Percentiles rank a stretch among this genome's conserved stretches.
These are phyloP conservation scores for Stagonosporopsis tanaceti DNA, from an alignment of 2,329 filamentous ascomycete genomes.

Conservation along the genomic window DNA sequence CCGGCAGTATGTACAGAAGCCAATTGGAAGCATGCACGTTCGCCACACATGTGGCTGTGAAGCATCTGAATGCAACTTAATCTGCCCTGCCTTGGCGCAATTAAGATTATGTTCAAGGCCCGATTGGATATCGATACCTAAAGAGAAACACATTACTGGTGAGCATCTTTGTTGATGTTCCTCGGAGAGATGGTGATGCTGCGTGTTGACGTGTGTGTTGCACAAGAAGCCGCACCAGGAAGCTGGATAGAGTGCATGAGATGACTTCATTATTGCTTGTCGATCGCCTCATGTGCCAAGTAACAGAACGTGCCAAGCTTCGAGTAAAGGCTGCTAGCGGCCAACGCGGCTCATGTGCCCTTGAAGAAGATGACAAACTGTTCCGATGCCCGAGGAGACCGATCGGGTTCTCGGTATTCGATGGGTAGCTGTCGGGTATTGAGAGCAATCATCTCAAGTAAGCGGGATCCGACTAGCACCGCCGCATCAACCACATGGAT, in stretches of 20 bases:
- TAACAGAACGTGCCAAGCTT: slow-evolving; percentile 8
- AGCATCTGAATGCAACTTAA: neutral
- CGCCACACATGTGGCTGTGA: slow-evolving; percentile 17
- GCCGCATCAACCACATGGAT: neutral
- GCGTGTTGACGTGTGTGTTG: slow-evolving; percentile 15
- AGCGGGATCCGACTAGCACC: slow-evolving; percentile 1
- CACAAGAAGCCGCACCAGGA: neutral
- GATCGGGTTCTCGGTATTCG: neutral
- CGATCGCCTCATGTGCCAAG: slow-evolving; percentile 9
- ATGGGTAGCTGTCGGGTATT: neutral
- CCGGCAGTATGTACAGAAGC: slow-evolving; percentile 1
- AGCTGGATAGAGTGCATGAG: neutral
- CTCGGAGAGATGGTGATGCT: neutral
- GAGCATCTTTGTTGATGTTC: neutral
- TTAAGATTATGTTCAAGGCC: neutral
- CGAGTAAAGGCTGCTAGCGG: neutral
- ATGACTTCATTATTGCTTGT: slow-evolving; percentile 19
- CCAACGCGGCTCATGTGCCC: slow-evolving; percentile 6
- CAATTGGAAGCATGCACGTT: slow-evolving; percentile 1
- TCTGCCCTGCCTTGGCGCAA: slow-evolving; percentile 14
- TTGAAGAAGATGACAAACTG: neutral
- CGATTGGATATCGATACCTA: neutral
- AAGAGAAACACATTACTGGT: neutral
- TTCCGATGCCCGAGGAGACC: slow-evolving; percentile 2
- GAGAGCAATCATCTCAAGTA: slow-evolving; percentile 4